These are phyloP conservation scores for Colletotrichum paranaense DNA, from an alignment of 2,329 filamentous ascomycete genomes.

Conservation along the genomic window DNA sequence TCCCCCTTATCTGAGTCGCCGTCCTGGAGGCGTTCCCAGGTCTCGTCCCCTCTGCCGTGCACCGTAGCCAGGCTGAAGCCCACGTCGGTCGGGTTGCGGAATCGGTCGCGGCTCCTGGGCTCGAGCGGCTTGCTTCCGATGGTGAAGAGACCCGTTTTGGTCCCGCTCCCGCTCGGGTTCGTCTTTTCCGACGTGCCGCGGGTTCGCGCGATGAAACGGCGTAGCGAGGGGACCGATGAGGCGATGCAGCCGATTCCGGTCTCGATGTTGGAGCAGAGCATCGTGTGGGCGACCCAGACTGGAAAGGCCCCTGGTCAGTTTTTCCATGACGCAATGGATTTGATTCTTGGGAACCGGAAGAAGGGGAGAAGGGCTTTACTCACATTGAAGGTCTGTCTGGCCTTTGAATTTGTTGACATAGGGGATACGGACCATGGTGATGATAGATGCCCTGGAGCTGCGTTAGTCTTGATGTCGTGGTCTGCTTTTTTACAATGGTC, in stretches of 20 bases:
- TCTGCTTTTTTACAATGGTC: fast-evolving
- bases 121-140: conserved; percentile 33
- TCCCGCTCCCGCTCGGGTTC: conserved; percentile 14
- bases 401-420: conserved; percentile 38
- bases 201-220: conserved; percentile 31
- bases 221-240: conserved; percentile 37
- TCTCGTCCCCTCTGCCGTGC: conserved; percentile 30
- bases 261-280: conserved; percentile 40
- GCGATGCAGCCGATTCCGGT: conserved; percentile 39
- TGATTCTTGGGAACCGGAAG: no score
- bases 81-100: conserved; percentile 33
- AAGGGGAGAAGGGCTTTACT: background rate
- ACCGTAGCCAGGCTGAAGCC: conserved; percentile 32
- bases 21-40: conserved; percentile 35
- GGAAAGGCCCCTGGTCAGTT: background rate
- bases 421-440: conserved; percentile 40
- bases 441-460: conserved; percentile 35
- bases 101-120: conserved; percentile 23
- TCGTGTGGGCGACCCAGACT: conserved; percentile 37
- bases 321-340: background rate
- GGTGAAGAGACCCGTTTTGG: conserved; percentile 23
- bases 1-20: conserved; percentile 35
- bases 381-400: conserved; percentile 33
- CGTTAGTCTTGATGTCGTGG: background rate
- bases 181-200: conserved; percentile 30